phyloP scores from a whole-genome alignment of 2,329 filamentous ascomycete genomes.

The Alternaria ventricosa region DNA sequence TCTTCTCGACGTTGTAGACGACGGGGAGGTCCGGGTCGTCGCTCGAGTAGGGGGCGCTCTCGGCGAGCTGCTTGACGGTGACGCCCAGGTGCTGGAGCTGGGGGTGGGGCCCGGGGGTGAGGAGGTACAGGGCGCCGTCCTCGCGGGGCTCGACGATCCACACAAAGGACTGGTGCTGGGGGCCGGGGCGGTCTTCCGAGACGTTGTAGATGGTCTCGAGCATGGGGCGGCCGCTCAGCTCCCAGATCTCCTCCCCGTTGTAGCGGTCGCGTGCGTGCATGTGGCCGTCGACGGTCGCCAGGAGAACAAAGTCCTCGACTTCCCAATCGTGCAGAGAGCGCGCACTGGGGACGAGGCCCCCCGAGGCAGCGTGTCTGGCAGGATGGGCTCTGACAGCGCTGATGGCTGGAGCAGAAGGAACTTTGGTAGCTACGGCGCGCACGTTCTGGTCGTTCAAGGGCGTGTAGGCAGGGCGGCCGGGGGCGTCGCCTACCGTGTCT shows the following conservation, averaged over 20 bases:
- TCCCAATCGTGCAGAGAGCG: conserved; percentile 99
- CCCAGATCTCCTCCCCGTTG: conserved; percentile 85
- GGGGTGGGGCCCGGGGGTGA: conserved; percentile 69
- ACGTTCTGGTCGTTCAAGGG: conserved; percentile 63
- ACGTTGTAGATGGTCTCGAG: conserved; percentile 84
- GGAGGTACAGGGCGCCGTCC: conserved; percentile 86
- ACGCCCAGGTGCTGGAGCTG: conserved; percentile 71
- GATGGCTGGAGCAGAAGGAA: conserved; percentile 77
- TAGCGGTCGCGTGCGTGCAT: conserved; percentile 89
- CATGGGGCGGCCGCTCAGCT: conserved; percentile 84
- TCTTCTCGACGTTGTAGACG: conserved; percentile 90
- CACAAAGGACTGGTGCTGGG: conserved; percentile 79
- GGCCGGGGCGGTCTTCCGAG: conserved; percentile 43
- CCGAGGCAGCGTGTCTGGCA: conserved; percentile 61
- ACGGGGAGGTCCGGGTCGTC: conserved; percentile 71
- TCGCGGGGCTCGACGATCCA: conserved; percentile 95
- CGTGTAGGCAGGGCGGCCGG: conserved; percentile 32
- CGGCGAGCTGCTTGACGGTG: conserved; percentile 87
- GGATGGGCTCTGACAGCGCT: conserved; percentile 93
- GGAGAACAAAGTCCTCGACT: conserved; percentile 99
- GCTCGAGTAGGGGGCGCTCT: conserved; percentile 77
- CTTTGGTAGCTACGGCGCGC: conserved; percentile 94
- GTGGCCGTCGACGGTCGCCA: conserved; percentile 99
- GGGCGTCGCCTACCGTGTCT: conserved; percentile 24
- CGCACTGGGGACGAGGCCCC: conserved; percentile 71